Percentiles rank a stretch among this genome's conserved stretches.
Evolutionary conservation across 1,139 yeast species (phyloP).

Genomic region (Lodderomyces metapsilosis): DNA sequence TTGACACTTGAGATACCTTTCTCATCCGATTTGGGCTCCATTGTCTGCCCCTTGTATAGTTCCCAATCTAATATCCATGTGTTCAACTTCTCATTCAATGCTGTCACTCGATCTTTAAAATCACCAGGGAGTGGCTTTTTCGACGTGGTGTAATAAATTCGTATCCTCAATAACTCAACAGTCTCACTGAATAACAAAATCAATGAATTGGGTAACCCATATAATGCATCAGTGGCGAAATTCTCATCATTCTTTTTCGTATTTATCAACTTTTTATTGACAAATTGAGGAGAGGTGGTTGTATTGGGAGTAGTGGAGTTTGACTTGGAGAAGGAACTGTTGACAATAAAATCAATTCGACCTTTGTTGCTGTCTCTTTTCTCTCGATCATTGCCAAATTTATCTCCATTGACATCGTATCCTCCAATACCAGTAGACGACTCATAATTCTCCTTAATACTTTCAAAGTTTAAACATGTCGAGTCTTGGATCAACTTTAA

Average conservation of each 20-base stretch:
- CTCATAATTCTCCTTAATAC: slow-evolving; percentile 37
- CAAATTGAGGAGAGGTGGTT: slow-evolving; percentile 40
- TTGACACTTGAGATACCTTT: background rate
- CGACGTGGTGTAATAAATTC: slow-evolving; percentile 47
- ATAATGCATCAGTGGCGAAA: slow-evolving; percentile 76
- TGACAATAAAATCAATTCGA: slow-evolving; percentile 48
- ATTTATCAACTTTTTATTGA: slow-evolving; percentile 43
- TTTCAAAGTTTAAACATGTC: slow-evolving; percentile 53
- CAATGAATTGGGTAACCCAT: slow-evolving; percentile 82
- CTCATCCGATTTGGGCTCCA: slow-evolving; percentile 6
- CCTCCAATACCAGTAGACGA: slow-evolving; percentile 26
- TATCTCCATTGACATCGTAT: slow-evolving; percentile 43
- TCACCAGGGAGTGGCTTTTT: slow-evolving; percentile 36
- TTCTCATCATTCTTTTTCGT: slow-evolving; percentile 51
- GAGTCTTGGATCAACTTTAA: slow-evolving; percentile 73
- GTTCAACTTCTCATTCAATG: slow-evolving; percentile 50
- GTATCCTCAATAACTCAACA: slow-evolving; percentile 62
- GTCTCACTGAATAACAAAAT: slow-evolving; percentile 70
- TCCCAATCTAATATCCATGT: slow-evolving; percentile 73
- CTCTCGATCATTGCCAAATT: slow-evolving; percentile 20
- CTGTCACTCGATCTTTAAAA: slow-evolving; percentile 44
- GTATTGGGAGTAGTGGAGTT: background rate
- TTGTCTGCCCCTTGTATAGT: slow-evolving; percentile 23
- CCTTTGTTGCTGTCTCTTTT: slow-evolving; percentile 26
- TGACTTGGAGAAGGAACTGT: slow-evolving; percentile 19